Percentiles rank a stretch among this genome's conserved stretches.
phyloP scores from a whole-genome alignment of 306 rosid genomes.

The Glycine tomentella region DNA sequence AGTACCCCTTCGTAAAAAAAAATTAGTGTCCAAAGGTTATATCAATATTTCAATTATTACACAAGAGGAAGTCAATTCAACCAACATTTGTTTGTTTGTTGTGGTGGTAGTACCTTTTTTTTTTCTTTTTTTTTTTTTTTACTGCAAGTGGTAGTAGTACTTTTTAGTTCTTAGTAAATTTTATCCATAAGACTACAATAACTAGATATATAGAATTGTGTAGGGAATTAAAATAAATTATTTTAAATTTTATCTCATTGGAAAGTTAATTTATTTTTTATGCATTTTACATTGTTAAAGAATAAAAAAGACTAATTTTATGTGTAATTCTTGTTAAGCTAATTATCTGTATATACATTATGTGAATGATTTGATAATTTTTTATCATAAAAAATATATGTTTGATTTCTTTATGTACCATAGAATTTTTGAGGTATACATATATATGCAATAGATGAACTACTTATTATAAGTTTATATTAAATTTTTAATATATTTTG shows the following conservation, averaged over 20 bases:
- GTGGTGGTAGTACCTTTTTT: not conserved
- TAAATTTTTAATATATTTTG: too few relatives aligned
- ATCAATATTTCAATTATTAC: not conserved
- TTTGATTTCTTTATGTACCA: too few relatives aligned
- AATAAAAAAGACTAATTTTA: not conserved
- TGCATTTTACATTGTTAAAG: not conserved
- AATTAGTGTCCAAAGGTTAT: not conserved
- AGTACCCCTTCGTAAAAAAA: not conserved
- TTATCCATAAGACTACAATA: not conserved
- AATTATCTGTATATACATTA: too few relatives aligned
- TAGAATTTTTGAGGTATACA: too few relatives aligned
- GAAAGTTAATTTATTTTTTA: not conserved
- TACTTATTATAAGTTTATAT: too few relatives aligned
- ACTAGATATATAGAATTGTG: not conserved
- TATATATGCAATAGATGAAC: too few relatives aligned
- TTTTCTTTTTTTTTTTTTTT: not conserved
- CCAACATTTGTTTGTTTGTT: not conserved
- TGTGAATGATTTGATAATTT: too few relatives aligned
- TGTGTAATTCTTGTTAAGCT: not conserved
- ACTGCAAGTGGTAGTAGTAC: not conserved
- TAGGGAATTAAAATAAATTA: not conserved
- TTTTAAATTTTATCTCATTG: not conserved
- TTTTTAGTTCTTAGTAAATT: not conserved
- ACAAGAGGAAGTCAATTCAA: not conserved
- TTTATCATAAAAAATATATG: too few relatives aligned